Percentiles rank a stretch among this genome's conserved stretches.
phyloP scores from a whole-genome alignment of 2,329 filamentous ascomycete genomes.

The Hyphodiscus sp. region DNA sequence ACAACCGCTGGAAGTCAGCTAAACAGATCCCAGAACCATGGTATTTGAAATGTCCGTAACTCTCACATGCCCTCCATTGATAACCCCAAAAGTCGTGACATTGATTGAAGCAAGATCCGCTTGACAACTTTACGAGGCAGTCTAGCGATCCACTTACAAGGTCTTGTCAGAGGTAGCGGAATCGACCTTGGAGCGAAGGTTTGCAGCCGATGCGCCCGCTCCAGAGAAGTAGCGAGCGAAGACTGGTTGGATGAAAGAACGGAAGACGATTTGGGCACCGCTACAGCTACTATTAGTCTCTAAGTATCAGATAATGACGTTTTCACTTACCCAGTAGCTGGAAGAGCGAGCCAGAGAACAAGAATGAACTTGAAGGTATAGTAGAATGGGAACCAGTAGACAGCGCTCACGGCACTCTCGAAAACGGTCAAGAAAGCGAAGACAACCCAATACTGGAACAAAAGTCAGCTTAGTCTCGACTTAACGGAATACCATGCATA shows the following conservation, averaged over 20 bases:
- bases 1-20: not conserved
- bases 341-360: conserved; percentile 95
- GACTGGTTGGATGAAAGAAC: conserved; percentile 86
- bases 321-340: conserved; percentile 76
- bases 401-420: conserved; percentile 76
- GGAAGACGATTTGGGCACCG: conserved; percentile 94
- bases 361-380: conserved; percentile 99
- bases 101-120: conserved; percentile 6
- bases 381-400: conserved; percentile 98
- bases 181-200: conserved; percentile 84
- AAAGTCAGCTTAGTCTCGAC: conserved; percentile 10
- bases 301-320: not conserved
- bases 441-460: conserved; percentile 73
- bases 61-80: not conserved
- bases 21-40: conserved; percentile 7
- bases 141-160: conserved; percentile 42
- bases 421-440: conserved; percentile 77
- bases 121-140: not conserved
- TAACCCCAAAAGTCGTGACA: conserved; percentile 5
- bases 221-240: conserved; percentile 83
- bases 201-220: conserved; percentile 68
- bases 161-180: conserved; percentile 57
- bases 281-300: conserved; percentile 40
- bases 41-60: not conserved
- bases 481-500: conserved; percentile 36